A percentile compares a stretch with the other conserved stretches of the same genome.
Evolutionary conservation across 78 protist species (phyloP).

Genomic region (Protostelium mycophagum): DNA sequence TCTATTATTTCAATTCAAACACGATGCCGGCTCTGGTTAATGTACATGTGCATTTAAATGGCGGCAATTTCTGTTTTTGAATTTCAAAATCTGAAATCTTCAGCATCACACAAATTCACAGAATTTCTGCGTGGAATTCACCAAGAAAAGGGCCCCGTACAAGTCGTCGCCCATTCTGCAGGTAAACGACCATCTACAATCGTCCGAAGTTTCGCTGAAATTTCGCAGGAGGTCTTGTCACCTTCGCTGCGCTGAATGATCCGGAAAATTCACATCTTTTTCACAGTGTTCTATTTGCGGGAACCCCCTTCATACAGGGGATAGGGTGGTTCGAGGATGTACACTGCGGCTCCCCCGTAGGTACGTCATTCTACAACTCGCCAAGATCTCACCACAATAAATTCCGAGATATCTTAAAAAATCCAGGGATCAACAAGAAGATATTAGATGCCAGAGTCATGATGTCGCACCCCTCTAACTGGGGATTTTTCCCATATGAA

Average conservation of each 20-base stretch:
- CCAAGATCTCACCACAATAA: no score
- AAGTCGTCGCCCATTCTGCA: background rate
- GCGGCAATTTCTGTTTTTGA: no score
- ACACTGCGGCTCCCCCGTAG: background rate
- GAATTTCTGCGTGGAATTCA: background rate
- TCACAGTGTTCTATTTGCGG: background rate
- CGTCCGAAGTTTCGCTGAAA: background rate
- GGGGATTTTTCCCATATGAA: background rate
- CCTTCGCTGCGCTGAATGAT: background rate
- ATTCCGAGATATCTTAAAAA: background rate
- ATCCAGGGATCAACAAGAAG: background rate
- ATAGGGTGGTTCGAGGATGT: background rate
- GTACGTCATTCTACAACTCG: no score
- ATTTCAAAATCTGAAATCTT: no score
- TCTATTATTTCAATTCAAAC: no score
- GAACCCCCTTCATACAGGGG: background rate
- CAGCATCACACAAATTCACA: no score
- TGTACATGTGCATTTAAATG: no score
- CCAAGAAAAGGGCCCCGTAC: background rate
- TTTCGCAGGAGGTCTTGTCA: background rate
- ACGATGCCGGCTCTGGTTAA: no score
- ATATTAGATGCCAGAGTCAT: background rate
- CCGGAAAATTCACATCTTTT: background rate
- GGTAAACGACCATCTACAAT: background rate
- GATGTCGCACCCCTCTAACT: background rate